Percentiles rank a stretch among this genome's conserved stretches.
Conservation (phyloP, 2,329 filamentous ascomycete species). For the Orbilia javanica region DNA sequence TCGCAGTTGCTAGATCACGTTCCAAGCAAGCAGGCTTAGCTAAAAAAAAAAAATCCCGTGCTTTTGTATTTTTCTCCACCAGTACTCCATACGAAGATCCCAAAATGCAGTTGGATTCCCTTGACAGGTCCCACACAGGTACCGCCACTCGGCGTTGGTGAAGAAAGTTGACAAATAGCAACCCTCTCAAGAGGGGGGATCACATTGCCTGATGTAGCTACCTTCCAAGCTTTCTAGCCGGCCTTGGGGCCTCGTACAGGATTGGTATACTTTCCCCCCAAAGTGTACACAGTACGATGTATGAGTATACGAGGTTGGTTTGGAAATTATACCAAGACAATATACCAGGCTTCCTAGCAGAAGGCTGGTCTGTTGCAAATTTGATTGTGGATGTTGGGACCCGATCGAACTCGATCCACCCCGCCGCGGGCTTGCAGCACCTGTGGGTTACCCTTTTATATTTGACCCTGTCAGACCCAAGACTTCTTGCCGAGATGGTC, state of each 20-base stretch:
- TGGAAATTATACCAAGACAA: slow-evolving; percentile 1
- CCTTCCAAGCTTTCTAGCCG: not conserved
- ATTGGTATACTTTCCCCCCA: not conserved
- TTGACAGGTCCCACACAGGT: slow-evolving; percentile 4
- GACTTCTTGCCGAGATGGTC: slow-evolving; percentile 35
- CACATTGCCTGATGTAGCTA: slow-evolving; percentile 28
- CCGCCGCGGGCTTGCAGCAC: slow-evolving; percentile 28
- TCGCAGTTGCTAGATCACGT: slow-evolving; percentile 4
- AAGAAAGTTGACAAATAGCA: slow-evolving; percentile 52
- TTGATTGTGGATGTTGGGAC: slow-evolving; percentile 14
- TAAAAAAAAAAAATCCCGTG: no score
- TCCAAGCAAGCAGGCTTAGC: not conserved
- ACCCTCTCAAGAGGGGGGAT: slow-evolving; percentile 11
- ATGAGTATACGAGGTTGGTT: slow-evolving; percentile 24
- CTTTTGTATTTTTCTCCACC: not conserved
- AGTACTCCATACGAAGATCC: not conserved
- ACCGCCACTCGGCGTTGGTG: slow-evolving; percentile 25
- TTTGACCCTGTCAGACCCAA: slow-evolving; percentile 18
- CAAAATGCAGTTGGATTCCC: slow-evolving; percentile 1
- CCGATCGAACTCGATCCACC: not conserved
- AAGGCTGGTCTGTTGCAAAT: slow-evolving; percentile 20
- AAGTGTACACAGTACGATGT: not conserved
- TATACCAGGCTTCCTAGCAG: not conserved
- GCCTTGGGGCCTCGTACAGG: slow-evolving; percentile 1
- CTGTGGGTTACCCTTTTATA: slow-evolving; percentile 21